phyloP scores from a whole-genome alignment of 192 early-diverging fungal species.

The Entomortierella chlamydospora region DNA sequence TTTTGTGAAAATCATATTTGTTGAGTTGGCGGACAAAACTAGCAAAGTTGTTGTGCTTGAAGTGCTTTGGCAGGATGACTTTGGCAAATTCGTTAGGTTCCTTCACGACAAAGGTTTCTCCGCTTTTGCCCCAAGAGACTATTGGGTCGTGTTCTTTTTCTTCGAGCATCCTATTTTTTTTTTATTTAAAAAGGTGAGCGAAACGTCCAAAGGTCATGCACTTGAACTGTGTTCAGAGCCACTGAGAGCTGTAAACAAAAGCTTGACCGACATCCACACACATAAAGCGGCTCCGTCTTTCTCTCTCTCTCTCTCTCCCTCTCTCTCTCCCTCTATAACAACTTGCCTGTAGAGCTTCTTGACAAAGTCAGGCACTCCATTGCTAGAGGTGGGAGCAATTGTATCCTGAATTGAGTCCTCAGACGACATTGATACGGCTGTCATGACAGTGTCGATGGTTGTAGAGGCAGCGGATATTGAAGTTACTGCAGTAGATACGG shows the following conservation, averaged over 20 bases:
- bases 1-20: slow-evolving; percentile 85
- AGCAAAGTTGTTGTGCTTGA: slow-evolving; percentile 80
- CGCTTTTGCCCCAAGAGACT: slow-evolving; percentile 71
- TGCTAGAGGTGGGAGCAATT: slow-evolving; percentile 8
- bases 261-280: too few relatives aligned
- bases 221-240: neutral
- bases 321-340: too few relatives aligned
- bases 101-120: slow-evolving; percentile 77
- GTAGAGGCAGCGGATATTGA: neutral
- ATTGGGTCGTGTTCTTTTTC: slow-evolving; percentile 66
- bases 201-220: neutral
- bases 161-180: slow-evolving; percentile 72
- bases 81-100: slow-evolving; percentile 79
- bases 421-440: neutral
- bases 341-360: slow-evolving; percentile 59
- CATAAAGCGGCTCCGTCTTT: too few relatives aligned
- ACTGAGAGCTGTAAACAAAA: slow-evolving; percentile 8
- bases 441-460: slow-evolving; percentile 21
- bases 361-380: slow-evolving; percentile 61
- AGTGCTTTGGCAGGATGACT: slow-evolving; percentile 72
- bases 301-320: too few relatives aligned
- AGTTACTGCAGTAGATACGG: neutral
- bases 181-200: neutral
- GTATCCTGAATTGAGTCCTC: slow-evolving; percentile 22
- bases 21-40: slow-evolving; percentile 83